A percentile compares a stretch with the other conserved stretches of the same genome.
These are phyloP conservation scores for Trichoderma endophyticum DNA, from an alignment of 2,329 filamentous ascomycete species.

Conservation along the genomic window DNA sequence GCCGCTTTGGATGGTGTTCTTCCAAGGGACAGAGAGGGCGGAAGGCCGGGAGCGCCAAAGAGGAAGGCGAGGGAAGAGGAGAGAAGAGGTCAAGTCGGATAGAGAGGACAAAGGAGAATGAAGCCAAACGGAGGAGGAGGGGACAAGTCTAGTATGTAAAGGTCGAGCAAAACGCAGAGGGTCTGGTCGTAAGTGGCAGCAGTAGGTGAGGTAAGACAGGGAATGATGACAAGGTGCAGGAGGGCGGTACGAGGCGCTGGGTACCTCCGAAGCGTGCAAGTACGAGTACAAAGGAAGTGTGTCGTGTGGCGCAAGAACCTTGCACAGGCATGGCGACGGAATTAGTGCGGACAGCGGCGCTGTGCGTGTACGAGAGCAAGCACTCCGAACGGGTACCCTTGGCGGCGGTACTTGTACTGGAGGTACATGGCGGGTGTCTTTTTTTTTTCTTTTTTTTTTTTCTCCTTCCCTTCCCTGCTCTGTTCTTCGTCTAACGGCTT, in stretches of 20 bases:
- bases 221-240: conserved; percentile 22
- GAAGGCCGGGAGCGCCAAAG: conserved; percentile 22
- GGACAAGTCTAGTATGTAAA: conserved; percentile 19
- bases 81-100: conserved; percentile 26
- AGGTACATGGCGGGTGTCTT: background rate
- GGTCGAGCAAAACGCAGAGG: background rate
- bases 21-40: conserved; percentile 17
- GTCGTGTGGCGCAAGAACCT: conserved; percentile 11
- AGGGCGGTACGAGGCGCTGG: conserved; percentile 3
- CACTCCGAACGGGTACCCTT: background rate
- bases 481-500: background rate
- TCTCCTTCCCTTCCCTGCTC: background rate
- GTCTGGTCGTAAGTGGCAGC: conserved; percentile 9
- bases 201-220: conserved; percentile 15
- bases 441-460: background rate
- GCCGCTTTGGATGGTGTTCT: conserved; percentile 18
- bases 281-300: background rate
- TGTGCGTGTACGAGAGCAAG: background rate
- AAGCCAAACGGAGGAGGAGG: conserved; percentile 19
- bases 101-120: conserved; percentile 17
- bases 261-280: background rate
- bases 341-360: background rate
- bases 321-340: background rate
- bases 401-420: background rate
- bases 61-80: conserved; percentile 24